Evolutionary conservation across 306 rosid species (phyloP), one percentile per base, ranked within the genome.

Genomic region (Vigna mungo): DNA sequence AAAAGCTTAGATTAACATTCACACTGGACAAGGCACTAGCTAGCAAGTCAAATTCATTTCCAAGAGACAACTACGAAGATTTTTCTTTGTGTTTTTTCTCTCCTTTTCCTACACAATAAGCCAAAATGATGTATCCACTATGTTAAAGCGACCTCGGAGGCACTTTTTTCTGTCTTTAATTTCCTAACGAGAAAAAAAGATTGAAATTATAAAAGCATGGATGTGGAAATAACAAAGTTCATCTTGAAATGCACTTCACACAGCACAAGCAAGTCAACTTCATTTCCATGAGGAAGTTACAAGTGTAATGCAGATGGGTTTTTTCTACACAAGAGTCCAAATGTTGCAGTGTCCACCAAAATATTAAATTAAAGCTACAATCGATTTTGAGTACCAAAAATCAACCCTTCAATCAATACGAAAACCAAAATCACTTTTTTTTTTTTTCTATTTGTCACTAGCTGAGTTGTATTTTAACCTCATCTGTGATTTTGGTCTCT

Each of bases 261-360:
- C 6, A 23, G 23, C 74, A 70, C 27, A 43, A 77, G 32, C 53
- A 61, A 61, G 68, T 69, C 81, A 69, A 43, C 36, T 51, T 81
- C 72, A 81, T 47, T 47, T 48, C 16, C 72, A 25, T 7, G 7
- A 52, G 46, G 55, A 55, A 61, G 32, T 9, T 36, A 17, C 51
- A 47, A 60, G 71, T 9, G 41, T 25, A 18, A 9, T 7, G 70
- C 44, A 32, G 17, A n/a, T 44, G 64, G 11, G 46, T 41, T 16
- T 55, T 82, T 71, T 76, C 82, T 8, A 44, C 48, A 43, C 23
- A 52, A 81, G 55, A 44, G 48, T 67, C 49, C 84, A 70, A 70
- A 43, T 63, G 36, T 13, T 61, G 46, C 46, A 2, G 62, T 67
- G 1, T 76, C 69, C 74, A 65, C 71, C 41, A 63, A 67, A 67